Percentiles rank a stretch among this genome's conserved stretches.
Evolutionary conservation across 352 stramenopile genomes (phyloP).

Genomic region (Phytophthora pistaciae): DNA sequence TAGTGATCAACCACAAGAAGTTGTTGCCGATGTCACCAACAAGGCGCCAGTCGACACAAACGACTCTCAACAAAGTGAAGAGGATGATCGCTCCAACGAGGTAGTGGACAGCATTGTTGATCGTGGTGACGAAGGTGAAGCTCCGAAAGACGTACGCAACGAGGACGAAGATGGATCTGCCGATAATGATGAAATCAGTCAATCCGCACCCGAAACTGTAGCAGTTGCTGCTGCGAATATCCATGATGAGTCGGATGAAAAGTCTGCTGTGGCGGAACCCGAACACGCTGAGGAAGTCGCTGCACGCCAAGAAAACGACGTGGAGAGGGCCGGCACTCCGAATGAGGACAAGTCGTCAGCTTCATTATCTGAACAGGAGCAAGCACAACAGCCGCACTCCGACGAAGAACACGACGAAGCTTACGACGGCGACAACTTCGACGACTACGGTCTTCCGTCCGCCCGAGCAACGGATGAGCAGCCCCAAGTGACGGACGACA

Average conservation of each 20-base stretch:
- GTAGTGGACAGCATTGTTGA: not conserved
- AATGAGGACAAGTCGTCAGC: not conserved
- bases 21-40: not conserved
- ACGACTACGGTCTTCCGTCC: conserved; percentile 41
- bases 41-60: not conserved
- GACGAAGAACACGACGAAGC: conserved; percentile 22
- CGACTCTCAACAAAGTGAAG: not conserved
- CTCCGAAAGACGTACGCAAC: not conserved
- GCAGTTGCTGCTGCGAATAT: not conserved
- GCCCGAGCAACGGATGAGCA: not conserved
- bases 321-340: not conserved
- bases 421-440: conserved; percentile 48
- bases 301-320: not conserved
- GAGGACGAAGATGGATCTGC: not conserved
- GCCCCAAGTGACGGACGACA: conserved; percentile 3
- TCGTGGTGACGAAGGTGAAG: not conserved
- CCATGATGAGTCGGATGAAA: not conserved
- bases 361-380: not conserved
- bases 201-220: not conserved
- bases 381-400: not conserved
- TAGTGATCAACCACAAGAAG: not conserved
- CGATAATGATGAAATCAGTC: not conserved
- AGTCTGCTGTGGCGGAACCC: not conserved
- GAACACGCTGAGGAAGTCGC: not conserved
- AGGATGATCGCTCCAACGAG: not conserved